phyloP scores from a whole-genome alignment of 257 asterid species.

The Cordia subcordata region DNA sequence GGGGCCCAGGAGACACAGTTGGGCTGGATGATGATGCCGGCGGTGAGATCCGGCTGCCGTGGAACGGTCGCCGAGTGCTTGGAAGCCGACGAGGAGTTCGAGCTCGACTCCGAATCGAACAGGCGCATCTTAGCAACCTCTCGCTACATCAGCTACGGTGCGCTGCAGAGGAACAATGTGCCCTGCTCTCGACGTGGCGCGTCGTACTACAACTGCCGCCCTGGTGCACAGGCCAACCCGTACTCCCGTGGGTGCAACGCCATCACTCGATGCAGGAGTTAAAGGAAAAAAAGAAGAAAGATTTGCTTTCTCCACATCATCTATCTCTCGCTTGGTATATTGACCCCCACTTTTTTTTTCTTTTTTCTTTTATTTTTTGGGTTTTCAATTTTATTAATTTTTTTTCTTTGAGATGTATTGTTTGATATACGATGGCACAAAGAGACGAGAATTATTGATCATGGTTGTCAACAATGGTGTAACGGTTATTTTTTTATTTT shows the following conservation, averaged over 20 bases:
- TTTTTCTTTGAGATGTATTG: constrained; percentile 11
- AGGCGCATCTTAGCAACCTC: constrained; percentile 66
- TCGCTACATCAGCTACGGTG: constrained; percentile 89
- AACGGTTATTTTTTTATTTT: constrained; percentile 6
- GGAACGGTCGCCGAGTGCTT: constrained; percentile 61
- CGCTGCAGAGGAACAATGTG: constrained; percentile 72
- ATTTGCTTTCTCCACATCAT: background rate
- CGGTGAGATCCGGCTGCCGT: constrained; percentile 57
- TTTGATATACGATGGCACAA: constrained; percentile 19
- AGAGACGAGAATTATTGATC: too few relatives aligned
- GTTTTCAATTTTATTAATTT: too few relatives aligned
- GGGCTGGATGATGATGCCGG: constrained; percentile 43
- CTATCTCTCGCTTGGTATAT: background rate
- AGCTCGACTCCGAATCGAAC: constrained; percentile 68
- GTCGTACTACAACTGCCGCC: constrained; percentile 91
- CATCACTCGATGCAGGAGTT: constrained; percentile 86
- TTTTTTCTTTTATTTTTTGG: background rate
- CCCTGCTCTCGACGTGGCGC: constrained; percentile 97
- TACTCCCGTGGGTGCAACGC: constrained; percentile 88
- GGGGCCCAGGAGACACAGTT: constrained; percentile 32
- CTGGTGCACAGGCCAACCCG: constrained; percentile 86
- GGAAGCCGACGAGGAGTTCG: constrained; percentile 52
- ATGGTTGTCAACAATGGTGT: constrained; percentile 4
- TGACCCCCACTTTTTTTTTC: background rate
- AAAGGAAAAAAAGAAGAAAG: too few relatives aligned